Conservation (phyloP, 1,284 basidiomycete species). For the Melampsora larici-populina region DNA sequence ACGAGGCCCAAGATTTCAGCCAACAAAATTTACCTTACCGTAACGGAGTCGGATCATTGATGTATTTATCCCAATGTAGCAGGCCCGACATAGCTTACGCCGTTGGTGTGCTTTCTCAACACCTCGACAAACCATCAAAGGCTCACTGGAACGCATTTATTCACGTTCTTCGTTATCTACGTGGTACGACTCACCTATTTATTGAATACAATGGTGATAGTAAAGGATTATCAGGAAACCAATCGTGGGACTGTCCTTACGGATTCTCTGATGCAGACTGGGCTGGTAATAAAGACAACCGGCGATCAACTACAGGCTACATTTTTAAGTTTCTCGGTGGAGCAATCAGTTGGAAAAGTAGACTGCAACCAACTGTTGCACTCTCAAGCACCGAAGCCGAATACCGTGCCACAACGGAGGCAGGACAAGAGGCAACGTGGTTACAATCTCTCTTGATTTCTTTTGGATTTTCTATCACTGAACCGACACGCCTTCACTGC, state of each 20-base stretch:
- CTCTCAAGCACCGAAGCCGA: too few species aligned
- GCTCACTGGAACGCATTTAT: constrained; percentile 6
- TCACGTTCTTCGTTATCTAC: background rate
- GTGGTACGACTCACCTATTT: background rate
- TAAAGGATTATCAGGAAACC: background rate
- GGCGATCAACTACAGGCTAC: too few species aligned
- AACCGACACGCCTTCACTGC: background rate
- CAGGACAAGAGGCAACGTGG: constrained; percentile 15
- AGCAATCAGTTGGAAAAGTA: too few species aligned
- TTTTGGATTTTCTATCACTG: background rate
- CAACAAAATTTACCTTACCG: background rate
- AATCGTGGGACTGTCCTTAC: background rate
- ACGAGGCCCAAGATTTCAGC: background rate
- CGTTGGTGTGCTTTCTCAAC: background rate
- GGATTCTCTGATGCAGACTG: constrained; percentile 1
- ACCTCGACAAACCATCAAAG: background rate
- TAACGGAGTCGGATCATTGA: too few species aligned
- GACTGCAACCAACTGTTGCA: too few species aligned
- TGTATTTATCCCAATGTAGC: background rate
- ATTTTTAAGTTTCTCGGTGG: too few species aligned
- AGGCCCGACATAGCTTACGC: constrained; percentile 1
- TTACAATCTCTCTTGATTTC: background rate
- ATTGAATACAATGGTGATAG: background rate
- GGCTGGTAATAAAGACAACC: too few species aligned
- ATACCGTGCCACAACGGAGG: constrained; percentile 11